These are phyloP conservation scores for Blastocystis sp. DNA, from an alignment of 352 stramenopile species.

Conservation along the genomic window DNA sequence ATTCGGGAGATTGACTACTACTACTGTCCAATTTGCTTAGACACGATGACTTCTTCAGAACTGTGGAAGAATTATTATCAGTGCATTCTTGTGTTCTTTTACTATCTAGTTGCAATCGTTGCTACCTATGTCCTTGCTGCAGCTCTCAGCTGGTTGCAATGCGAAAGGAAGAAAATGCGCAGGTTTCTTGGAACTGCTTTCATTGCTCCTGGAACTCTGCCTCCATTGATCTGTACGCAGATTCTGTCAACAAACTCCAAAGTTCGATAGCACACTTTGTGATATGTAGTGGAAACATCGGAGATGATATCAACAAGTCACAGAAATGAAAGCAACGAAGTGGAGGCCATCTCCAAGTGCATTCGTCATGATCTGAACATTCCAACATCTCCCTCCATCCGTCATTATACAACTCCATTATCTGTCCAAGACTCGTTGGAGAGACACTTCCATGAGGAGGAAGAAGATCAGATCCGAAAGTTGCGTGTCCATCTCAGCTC, in stretches of 20 bases:
- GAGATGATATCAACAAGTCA: neutral
- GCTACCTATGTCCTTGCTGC: conserved; percentile 15
- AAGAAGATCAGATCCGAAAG: neutral
- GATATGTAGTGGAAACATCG: neutral
- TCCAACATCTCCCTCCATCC: neutral
- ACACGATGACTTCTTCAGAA: neutral
- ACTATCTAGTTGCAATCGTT: neutral
- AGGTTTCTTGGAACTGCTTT: neutral
- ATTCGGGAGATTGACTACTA: neutral
- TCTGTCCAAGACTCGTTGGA: neutral
- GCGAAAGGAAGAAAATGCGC: neutral
- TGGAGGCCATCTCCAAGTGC: neutral
- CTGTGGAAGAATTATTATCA: neutral
- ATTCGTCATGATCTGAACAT: neutral
- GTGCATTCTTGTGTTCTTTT: neutral
- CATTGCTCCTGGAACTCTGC: conserved; percentile 3
- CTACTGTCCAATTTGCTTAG: conserved; percentile 39
- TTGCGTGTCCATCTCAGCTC: neutral
- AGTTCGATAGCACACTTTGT: neutral
- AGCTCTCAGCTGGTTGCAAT: neutral
- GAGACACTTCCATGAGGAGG: neutral
- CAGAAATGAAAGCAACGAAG: neutral
- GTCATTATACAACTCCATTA: neutral
- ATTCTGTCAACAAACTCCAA: neutral
- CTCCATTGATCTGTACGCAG: neutral